phyloP scores from a whole-genome alignment of 2,329 filamentous ascomycete genomes.

The Epichloe scottii region DNA sequence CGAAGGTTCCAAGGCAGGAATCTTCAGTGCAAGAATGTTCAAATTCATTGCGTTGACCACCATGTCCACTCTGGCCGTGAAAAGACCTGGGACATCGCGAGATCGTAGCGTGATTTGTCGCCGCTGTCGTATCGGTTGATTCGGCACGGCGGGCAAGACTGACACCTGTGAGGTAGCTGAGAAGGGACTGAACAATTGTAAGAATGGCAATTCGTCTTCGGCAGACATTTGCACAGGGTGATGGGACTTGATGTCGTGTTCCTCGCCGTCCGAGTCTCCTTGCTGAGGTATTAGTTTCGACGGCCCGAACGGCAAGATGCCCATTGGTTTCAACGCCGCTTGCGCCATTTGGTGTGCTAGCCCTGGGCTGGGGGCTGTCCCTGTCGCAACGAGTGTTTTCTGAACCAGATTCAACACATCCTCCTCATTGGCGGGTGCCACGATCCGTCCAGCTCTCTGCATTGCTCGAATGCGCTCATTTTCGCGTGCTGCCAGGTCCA shows the following conservation, averaged over 20 bases:
- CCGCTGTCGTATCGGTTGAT: constrained; percentile 32
- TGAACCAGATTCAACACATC: constrained; percentile 28
- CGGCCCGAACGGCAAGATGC: constrained; percentile 38
- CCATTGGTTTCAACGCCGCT: constrained; percentile 37
- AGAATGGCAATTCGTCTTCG: constrained; percentile 53
- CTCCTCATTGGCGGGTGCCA: constrained; percentile 22
- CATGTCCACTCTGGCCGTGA: constrained; percentile 45
- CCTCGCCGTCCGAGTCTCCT: constrained; percentile 17
- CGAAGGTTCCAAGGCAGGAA: constrained; percentile 43
- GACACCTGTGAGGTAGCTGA: constrained; percentile 43
- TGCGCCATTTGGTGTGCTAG: constrained; percentile 31
- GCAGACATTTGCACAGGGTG: constrained; percentile 50
- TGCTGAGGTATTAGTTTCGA: constrained; percentile 14
- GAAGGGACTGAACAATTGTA: constrained; percentile 60
- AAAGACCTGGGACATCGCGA: constrained; percentile 34
- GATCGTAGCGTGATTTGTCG: constrained; percentile 42
- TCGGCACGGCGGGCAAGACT: constrained; percentile 25
- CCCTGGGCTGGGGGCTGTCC: constrained; percentile 15
- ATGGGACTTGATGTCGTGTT: constrained; percentile 44
- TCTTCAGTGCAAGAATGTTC: constrained; percentile 36
- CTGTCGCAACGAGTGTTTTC: constrained; percentile 25
- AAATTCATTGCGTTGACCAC: constrained; percentile 41
- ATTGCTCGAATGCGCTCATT: constrained; percentile 39
- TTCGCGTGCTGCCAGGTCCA: constrained; percentile 43
- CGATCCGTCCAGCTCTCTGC: constrained; percentile 26